phyloP scores from a whole-genome alignment of 371 early-diverging fungal genomes.

The Mucor ambiguus region DNA sequence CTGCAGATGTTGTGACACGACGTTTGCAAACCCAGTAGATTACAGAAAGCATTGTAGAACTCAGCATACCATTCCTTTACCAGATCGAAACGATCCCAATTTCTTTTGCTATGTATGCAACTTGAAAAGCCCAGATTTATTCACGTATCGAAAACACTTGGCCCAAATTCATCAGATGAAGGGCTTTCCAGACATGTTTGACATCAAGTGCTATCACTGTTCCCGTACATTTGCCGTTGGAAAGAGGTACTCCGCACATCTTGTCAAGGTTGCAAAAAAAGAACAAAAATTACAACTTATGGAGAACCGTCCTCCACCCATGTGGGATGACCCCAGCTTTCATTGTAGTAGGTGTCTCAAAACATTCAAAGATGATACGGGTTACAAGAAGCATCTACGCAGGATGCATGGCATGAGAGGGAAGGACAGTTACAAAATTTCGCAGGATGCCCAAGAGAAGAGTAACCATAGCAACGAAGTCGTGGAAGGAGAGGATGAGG shows the following conservation, averaged over 20 bases:
- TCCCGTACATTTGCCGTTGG: background rate
- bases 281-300: background rate
- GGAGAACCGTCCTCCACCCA: background rate
- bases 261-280: background rate
- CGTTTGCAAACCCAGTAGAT: background rate
- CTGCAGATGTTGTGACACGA: background rate
- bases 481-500: background rate
- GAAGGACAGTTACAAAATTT: background rate
- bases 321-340: background rate
- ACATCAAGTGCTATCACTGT: background rate
- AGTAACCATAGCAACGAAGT: background rate
- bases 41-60: background rate
- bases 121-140: background rate
- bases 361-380: background rate
- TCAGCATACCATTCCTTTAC: background rate
- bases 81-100: background rate
- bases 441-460: background rate
- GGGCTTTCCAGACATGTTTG: background rate
- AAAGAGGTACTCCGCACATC: background rate
- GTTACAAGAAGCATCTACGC: background rate
- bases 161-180: background rate
- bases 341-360: background rate
- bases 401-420: background rate
- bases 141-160: background rate
- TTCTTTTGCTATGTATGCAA: background rate